Percentiles rank a stretch among this genome's conserved stretches.
These are phyloP conservation scores for Calonectria crousiana DNA, from an alignment of 2,329 filamentous ascomycete genomes.

Conservation along the genomic window DNA sequence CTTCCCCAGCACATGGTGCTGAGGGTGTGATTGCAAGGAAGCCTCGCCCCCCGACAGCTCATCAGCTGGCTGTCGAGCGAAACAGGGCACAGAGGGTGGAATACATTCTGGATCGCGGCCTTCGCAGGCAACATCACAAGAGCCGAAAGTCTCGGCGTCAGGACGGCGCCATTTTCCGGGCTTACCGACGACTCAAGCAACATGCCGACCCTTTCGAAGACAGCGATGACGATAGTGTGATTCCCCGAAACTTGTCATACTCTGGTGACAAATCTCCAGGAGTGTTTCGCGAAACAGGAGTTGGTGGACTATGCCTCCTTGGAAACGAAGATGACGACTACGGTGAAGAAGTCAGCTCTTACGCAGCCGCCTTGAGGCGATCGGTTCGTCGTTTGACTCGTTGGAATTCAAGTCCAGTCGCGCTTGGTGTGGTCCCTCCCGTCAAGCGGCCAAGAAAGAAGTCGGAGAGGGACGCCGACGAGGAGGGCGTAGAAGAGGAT, in stretches of 20 bases:
- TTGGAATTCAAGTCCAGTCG: conserved; percentile 68
- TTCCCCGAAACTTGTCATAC: conserved; percentile 47
- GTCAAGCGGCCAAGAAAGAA: conserved; percentile 56
- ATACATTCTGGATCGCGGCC: conserved; percentile 81
- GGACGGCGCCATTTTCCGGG: conserved; percentile 76
- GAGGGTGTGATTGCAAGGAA: conserved; percentile 71
- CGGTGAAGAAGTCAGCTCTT: conserved; percentile 78
- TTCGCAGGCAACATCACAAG: conserved; percentile 74
- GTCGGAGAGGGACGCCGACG: conserved; percentile 43
- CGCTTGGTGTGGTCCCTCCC: conserved; percentile 60
- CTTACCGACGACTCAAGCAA: conserved; percentile 72
- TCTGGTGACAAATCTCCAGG: conserved; percentile 46
- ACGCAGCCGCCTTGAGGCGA: conserved; percentile 75
- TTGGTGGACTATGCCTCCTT: conserved; percentile 74
- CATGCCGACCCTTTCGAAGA: conserved; percentile 70
- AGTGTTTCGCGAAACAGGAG: conserved; percentile 67
- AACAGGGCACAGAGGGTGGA: conserved; percentile 85
- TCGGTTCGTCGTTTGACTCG: conserved; percentile 74
- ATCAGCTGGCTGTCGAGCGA: conserved; percentile 84
- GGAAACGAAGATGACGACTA: conserved; percentile 76
- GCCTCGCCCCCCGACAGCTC: conserved; percentile 81
- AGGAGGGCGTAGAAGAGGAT: conserved; percentile 31
- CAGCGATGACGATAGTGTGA: conserved; percentile 69
- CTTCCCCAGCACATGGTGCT: conserved; percentile 68
- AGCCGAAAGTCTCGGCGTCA: conserved; percentile 71